Percentiles rank a stretch among this genome's conserved stretches.
Evolutionary conservation across 2,329 filamentous ascomycete species (phyloP).

Genomic region (Xylaria sp.): DNA sequence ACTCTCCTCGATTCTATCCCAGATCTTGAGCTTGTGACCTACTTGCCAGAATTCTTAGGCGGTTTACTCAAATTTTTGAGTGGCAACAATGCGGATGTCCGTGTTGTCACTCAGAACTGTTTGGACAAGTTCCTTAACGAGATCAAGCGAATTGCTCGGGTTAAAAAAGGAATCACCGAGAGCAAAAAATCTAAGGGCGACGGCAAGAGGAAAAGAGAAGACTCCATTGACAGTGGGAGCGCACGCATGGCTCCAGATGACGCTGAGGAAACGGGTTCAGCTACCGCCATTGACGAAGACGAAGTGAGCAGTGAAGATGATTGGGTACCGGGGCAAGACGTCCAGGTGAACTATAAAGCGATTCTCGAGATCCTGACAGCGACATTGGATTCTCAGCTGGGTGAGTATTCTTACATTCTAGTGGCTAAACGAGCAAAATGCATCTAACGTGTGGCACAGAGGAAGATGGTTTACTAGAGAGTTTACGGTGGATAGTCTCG

Average conservation of each 20-base stretch:
- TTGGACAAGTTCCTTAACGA: conserved; percentile 91
- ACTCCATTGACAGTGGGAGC: conserved; percentile 74
- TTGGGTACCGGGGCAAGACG: conserved; percentile 97
- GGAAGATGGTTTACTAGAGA: conserved; percentile 90
- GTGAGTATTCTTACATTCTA: conserved; percentile 56
- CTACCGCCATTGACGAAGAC: conserved; percentile 62
- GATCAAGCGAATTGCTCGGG: conserved; percentile 91
- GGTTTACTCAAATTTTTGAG: conserved; percentile 92
- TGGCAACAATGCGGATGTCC: conserved; percentile 92
- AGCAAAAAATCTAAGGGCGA: conserved; percentile 78
- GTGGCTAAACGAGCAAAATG: conserved; percentile 5
- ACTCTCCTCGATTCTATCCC: conserved; percentile 95
- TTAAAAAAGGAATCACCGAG: conserved; percentile 92
- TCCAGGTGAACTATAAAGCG: conserved; percentile 90
- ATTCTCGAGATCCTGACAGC: conserved; percentile 92
- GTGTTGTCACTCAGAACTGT: conserved; percentile 87
- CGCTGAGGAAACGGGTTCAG: conserved; percentile 68
- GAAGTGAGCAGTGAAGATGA: conserved; percentile 81
- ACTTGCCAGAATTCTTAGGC: conserved; percentile 88
- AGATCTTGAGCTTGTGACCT: conserved; percentile 92
- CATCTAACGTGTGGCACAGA: conserved; percentile 61
- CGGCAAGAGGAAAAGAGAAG: conserved; percentile 74
- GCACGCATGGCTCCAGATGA: conserved; percentile 67
- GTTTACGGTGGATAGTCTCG: conserved; percentile 92
- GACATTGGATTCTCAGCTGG: conserved; percentile 83